phyloP scores from a whole-genome alignment of 1,284 basidiomycete genomes.

The Rhodofomes roseus region DNA sequence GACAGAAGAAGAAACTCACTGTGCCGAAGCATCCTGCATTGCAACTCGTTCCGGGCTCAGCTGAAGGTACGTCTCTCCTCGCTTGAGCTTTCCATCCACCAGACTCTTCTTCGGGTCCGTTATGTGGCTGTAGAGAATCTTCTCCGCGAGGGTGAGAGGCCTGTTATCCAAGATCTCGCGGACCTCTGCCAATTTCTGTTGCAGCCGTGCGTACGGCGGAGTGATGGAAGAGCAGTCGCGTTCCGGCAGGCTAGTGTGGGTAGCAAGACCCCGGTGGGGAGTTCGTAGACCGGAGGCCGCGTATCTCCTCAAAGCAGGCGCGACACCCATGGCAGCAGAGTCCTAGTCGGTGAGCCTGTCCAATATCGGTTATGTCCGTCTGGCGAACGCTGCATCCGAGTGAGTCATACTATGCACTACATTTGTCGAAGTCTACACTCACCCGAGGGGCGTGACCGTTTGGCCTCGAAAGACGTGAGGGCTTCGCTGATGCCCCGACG shows the following conservation, averaged over 20 bases:
- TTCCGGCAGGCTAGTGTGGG: constrained; percentile 46
- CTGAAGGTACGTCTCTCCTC: constrained; percentile 91
- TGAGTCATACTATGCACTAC: neutral
- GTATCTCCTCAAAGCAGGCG: constrained; percentile 8
- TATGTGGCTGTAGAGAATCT: constrained; percentile 96
- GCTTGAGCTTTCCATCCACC: constrained; percentile 60
- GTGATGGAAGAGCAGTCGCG: constrained; percentile 81
- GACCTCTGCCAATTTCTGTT: constrained; percentile 74
- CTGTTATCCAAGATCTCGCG: constrained; percentile 64
- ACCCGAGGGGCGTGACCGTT: no score
- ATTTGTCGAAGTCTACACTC: no score
- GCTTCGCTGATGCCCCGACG: no score
- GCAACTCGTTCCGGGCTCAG: constrained; percentile 92
- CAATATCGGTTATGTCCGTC: no score
- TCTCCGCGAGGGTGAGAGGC: constrained; percentile 92
- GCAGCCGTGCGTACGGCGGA: constrained; percentile 82
- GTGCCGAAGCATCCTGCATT: constrained; percentile 99
- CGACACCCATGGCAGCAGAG: constrained; percentile 9
- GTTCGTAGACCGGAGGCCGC: constrained; percentile 5
- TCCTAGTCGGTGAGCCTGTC: no score
- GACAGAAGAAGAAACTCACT: constrained; percentile 49
- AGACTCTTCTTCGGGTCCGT: constrained; percentile 76
- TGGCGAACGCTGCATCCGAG: no score
- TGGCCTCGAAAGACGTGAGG: no score
- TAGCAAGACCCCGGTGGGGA: constrained; percentile 43